Conservation (phyloP, 75 land plant genomes). For the Adiantum capillusveneris region DNA sequence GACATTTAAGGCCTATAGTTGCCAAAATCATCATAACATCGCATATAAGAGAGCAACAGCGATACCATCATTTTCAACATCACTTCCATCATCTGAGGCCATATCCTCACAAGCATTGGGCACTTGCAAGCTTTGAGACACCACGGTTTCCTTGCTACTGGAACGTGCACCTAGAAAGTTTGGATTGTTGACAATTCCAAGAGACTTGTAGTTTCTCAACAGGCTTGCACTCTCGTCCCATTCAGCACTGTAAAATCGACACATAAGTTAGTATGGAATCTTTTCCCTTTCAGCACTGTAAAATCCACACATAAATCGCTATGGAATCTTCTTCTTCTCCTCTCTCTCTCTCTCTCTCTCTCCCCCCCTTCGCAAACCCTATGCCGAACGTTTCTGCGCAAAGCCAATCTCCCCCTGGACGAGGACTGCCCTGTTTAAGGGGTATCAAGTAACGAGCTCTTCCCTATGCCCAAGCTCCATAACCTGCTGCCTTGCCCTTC, state of each 20-base stretch:
- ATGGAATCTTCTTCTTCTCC: not conserved
- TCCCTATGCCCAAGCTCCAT: too few relatives aligned
- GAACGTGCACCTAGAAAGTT: slow-evolving; percentile 68
- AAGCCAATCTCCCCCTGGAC: too few relatives aligned
- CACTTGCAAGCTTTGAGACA: slow-evolving; percentile 49
- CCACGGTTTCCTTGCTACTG: slow-evolving; percentile 43
- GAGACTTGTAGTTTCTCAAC: slow-evolving; percentile 55
- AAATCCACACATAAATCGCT: too few relatives aligned
- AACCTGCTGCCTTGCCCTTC: too few relatives aligned
- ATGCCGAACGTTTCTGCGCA: too few relatives aligned
- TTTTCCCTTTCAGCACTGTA: slow-evolving; percentile 56
- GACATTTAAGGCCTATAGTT: too few relatives aligned
- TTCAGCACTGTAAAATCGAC: slow-evolving; percentile 15
- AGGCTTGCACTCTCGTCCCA: slow-evolving; percentile 67
- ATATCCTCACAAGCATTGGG: slow-evolving; percentile 17
- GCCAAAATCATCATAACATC: too few relatives aligned
- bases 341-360: not conserved
- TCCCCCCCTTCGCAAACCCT: not conserved
- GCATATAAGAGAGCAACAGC: too few relatives aligned
- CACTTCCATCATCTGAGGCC: slow-evolving; percentile 42
- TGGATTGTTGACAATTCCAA: slow-evolving; percentile 82
- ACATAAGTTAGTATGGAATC: slow-evolving; percentile 19
- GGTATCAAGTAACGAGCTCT: too few relatives aligned
- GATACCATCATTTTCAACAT: slow-evolving; percentile 85
- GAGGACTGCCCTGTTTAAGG: too few relatives aligned